Percentiles rank a stretch among this genome's conserved stretches.
Evolutionary conservation across 2,329 filamentous ascomycete genomes (phyloP).

Genomic region (Cyanodermella asteris): DNA sequence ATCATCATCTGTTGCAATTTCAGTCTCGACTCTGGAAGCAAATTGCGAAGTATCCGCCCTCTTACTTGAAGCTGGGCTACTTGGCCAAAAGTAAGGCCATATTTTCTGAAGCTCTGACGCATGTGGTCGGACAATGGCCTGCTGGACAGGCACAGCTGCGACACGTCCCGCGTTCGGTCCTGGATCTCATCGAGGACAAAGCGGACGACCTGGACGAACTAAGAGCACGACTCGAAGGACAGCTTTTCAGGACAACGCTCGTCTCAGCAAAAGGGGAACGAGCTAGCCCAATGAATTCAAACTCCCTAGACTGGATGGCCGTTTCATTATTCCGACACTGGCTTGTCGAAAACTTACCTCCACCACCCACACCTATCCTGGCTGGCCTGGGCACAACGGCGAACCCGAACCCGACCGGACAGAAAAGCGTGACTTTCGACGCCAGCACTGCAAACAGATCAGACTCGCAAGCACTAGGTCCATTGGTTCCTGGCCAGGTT

Average conservation of each 20-base stretch:
- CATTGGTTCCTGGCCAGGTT: constrained; percentile 8
- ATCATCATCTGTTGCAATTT: constrained; percentile 85
- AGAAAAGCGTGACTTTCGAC: too few species aligned
- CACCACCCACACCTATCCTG: constrained; percentile 34
- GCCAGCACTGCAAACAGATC: constrained; percentile 14
- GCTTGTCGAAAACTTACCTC: constrained; percentile 74
- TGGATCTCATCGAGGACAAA: constrained; percentile 87
- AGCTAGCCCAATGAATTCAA: constrained; percentile 56
- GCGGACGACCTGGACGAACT: constrained; percentile 76
- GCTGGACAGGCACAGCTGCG: constrained; percentile 56
- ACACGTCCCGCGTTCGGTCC: constrained; percentile 46
- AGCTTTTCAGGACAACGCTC: constrained; percentile 60
- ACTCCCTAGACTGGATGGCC: constrained; percentile 77
- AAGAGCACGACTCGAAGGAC: constrained; percentile 56
- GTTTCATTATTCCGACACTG: constrained; percentile 78
- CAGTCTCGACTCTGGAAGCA: constrained; percentile 84
- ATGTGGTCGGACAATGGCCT: constrained; percentile 90
- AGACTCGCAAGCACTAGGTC: constrained; percentile 2
- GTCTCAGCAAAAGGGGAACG: constrained; percentile 63
- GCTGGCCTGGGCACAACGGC: too few species aligned
- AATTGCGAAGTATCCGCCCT: constrained; percentile 86
- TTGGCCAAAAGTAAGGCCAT: constrained; percentile 65
- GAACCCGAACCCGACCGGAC: too few species aligned
- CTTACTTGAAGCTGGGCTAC: constrained; percentile 75
- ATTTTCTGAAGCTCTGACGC: constrained; percentile 70